phyloP scores from a whole-genome alignment of 2,329 filamentous ascomycete genomes.

The Trichophyton equinum region DNA sequence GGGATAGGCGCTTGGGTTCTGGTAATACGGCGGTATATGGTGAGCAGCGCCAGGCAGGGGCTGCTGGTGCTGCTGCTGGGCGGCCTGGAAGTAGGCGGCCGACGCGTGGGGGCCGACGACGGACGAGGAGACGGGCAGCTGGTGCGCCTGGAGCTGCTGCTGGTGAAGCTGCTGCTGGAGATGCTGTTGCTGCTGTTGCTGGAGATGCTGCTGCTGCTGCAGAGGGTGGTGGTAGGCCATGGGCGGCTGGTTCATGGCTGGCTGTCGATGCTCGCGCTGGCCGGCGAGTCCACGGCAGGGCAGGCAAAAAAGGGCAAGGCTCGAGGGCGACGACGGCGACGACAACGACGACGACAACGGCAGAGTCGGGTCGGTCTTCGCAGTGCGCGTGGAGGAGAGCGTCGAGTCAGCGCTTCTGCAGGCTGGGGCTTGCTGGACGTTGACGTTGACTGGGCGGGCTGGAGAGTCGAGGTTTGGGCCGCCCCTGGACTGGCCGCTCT shows the following conservation, averaged over 20 bases:
- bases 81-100: conserved; percentile 2
- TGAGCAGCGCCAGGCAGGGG: not conserved
- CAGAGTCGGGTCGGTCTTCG: too few species aligned
- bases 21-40: conserved; percentile 9
- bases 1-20: conserved; percentile 8
- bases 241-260: conserved; percentile 12
- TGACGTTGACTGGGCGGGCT: too few species aligned
- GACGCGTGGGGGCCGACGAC: conserved; percentile 8
- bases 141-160: conserved; percentile 12
- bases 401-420: too few species aligned
- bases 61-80: not conserved
- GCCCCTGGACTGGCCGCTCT: too few species aligned
- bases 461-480: too few species aligned
- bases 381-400: too few species aligned
- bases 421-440: too few species aligned
- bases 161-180: conserved; percentile 11
- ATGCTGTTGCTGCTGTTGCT: not conserved
- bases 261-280: not conserved
- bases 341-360: too few species aligned
- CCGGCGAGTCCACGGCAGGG: not conserved
- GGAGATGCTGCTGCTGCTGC: conserved; percentile 1
- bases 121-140: conserved; percentile 8
- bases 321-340: too few species aligned
- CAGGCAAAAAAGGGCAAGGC: not conserved
- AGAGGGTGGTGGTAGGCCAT: conserved; percentile 14